Evolutionary conservation across 129 eudicot species (phyloP).

Genomic region (Helianthus tuberosus): DNA sequence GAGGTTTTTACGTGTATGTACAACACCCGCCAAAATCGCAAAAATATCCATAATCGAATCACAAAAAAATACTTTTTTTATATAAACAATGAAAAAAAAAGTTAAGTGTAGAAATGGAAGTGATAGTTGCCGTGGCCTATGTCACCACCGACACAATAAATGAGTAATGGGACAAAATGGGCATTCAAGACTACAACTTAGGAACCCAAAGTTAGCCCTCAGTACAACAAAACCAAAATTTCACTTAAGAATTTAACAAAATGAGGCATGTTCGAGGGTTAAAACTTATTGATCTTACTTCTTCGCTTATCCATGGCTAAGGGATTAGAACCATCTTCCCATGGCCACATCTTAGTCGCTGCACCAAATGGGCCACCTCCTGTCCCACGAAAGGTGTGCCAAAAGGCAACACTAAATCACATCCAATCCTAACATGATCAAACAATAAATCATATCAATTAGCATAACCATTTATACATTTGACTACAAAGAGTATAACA

Average conservation of each 20-base stretch:
- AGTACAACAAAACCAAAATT: slow-evolving; percentile 43
- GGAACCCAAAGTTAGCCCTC: slow-evolving; percentile 98
- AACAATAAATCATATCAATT: background rate
- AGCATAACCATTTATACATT: too few relatives aligned
- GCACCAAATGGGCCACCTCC: slow-evolving; percentile 96
- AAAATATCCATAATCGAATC: too few relatives aligned
- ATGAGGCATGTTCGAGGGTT: background rate
- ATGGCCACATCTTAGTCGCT: slow-evolving; percentile 91
- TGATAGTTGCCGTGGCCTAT: too few relatives aligned
- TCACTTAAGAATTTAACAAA: background rate
- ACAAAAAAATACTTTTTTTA: too few relatives aligned
- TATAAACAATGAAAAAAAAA: too few relatives aligned
- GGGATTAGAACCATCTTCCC: slow-evolving; percentile 99
- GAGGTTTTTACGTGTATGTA: too few relatives aligned
- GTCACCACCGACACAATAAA: too few relatives aligned
- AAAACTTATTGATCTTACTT: slow-evolving; percentile 53
- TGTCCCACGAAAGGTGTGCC: slow-evolving; percentile 99
- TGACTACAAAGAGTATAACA: too few relatives aligned
- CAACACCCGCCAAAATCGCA: too few relatives aligned
- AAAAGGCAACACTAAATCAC: slow-evolving; percentile 96
- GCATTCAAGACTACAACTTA: too few relatives aligned
- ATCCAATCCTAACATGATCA: slow-evolving; percentile 71
- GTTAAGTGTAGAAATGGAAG: too few relatives aligned
- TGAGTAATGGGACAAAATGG: too few relatives aligned
- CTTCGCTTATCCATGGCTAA: slow-evolving; percentile 94